Percentiles rank a stretch among this genome's conserved stretches.
Evolutionary conservation across 768 basidiomycete genomes (phyloP).

Genomic region (Serendipita sp.): DNA sequence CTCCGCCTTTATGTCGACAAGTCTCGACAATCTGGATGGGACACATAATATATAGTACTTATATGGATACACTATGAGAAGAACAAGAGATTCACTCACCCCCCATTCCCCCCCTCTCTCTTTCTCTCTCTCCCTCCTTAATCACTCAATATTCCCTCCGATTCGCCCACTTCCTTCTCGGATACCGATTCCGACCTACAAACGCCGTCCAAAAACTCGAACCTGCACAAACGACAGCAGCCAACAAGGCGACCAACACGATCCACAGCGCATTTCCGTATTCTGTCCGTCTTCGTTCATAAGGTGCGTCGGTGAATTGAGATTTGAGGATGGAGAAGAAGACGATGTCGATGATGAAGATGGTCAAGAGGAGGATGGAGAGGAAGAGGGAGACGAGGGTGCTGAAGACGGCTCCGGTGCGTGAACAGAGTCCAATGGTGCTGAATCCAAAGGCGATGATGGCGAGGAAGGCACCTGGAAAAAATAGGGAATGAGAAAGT

Average conservation of each 20-base stretch:
- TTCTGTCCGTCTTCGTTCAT: neutral
- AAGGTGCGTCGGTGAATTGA: neutral
- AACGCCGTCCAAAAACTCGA: neutral
- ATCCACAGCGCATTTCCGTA: neutral
- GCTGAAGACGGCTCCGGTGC: neutral
- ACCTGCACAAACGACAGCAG: neutral
- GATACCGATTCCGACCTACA: neutral
- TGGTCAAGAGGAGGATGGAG: neutral
- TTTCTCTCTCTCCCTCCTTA: no score
- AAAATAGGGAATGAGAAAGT: neutral
- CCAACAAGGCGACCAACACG: neutral
- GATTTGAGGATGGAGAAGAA: slow-evolving; percentile 3
- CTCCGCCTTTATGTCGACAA: no score
- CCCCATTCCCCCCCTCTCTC: no score
- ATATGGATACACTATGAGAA: no score
- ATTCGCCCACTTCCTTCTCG: neutral
- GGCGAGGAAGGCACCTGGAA: neutral
- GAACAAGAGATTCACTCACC: no score
- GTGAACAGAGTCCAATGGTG: neutral
- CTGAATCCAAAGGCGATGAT: slow-evolving; percentile 4
- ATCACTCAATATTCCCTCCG: neutral
- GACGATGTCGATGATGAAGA: neutral
- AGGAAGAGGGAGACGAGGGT: neutral
- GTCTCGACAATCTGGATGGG: no score
- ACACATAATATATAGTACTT: no score